Conservation (phyloP, 176 grass and related monocot species). For the Tuctoria greenei region DNA sequence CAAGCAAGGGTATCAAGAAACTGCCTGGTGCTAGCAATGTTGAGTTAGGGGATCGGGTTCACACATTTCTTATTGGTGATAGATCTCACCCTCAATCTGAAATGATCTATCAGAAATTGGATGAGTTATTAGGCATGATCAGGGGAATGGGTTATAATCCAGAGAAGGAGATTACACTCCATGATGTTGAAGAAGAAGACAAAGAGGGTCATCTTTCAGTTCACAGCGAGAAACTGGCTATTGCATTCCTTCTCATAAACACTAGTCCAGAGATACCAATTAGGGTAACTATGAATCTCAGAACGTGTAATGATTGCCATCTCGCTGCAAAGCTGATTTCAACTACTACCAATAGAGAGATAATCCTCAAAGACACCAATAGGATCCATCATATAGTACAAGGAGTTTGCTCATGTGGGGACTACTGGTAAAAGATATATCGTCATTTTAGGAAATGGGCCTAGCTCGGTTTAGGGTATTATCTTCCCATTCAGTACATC, state of each 20-base stretch:
- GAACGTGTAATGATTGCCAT: constrained; percentile 74
- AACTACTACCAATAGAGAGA: constrained; percentile 51
- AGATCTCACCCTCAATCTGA: constrained; percentile 64
- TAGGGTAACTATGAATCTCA: constrained; percentile 76
- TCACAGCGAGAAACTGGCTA: constrained; percentile 76
- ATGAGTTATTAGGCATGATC: constrained; percentile 55
- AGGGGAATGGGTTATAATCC: constrained; percentile 70
- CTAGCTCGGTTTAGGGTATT: not conserved
- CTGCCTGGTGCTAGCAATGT: constrained; percentile 70
- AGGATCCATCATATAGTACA: constrained; percentile 68
- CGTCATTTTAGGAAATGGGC: not conserved
- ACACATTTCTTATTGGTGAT: constrained; percentile 74
- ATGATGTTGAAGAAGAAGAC: constrained; percentile 92
- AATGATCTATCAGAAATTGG: constrained; percentile 71
- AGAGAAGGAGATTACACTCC: constrained; percentile 58
- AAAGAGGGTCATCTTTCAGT: constrained; percentile 71
- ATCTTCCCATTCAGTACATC: not conserved
- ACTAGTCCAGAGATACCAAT: constrained; percentile 48
- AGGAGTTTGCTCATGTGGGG: constrained; percentile 64
- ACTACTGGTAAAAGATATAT: constrained; percentile 64
- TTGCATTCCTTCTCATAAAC: constrained; percentile 70
- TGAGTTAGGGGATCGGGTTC: constrained; percentile 52
- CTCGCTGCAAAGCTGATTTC: constrained; percentile 66
- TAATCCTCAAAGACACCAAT: constrained; percentile 68
- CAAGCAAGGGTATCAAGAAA: constrained; percentile 72